Base-by-base conservation (phyloP, 2,329 filamentous ascomycete genomes). In the Alternaria panax region DNA sequence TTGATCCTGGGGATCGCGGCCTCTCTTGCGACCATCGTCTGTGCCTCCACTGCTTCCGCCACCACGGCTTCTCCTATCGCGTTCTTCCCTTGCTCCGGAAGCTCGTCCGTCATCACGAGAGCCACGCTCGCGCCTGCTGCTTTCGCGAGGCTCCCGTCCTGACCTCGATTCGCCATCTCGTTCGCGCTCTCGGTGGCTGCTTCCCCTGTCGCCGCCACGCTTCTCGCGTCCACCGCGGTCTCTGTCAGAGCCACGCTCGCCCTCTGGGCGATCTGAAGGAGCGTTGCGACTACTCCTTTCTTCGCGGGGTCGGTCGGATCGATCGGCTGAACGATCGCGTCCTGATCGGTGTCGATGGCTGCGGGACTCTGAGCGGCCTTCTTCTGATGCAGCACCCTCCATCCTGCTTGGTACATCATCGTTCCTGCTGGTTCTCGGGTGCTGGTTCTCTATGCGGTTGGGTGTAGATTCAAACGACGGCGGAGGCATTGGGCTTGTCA, bases 281-380 rank as follows among this genome's bases (percentile, higher is more conserved):
- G 60, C 64, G 41, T 64, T 73, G 16, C 73, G 67, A 25, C 51
- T 65, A 32, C 57, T 69, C 56, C 72, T 60, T 27, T 76, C 74
- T 1, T 75, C 74, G 1, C 65, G 59, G 27, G 66, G 69, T 50
- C 71, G 62, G 12, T 75, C 73, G 18, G 57, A 59, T 20, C 66
- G 67, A 41, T 71, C 68, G n/a, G 57, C 36, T 12, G 72, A 73
- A 22, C 67, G 66, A 38, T 71, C 68, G n/a, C 66, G 67, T 14
- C 68, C 65, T 36, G 72, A 70, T 14, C 71, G 68, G 24, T 75
- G 70, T 28, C 72, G 64, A 34, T 70, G 71, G 24, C 68, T 68
- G n/a, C 73, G 71, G 18, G 70, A 66, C 20, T 75, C 73, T 3
- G 63, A 63, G 45, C 72, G 67, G 8, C 57, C 62, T 22, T 75